Base-by-base conservation (phyloP, 805 yeast genomes). In the Kockiozyma suomiensis region DNA sequence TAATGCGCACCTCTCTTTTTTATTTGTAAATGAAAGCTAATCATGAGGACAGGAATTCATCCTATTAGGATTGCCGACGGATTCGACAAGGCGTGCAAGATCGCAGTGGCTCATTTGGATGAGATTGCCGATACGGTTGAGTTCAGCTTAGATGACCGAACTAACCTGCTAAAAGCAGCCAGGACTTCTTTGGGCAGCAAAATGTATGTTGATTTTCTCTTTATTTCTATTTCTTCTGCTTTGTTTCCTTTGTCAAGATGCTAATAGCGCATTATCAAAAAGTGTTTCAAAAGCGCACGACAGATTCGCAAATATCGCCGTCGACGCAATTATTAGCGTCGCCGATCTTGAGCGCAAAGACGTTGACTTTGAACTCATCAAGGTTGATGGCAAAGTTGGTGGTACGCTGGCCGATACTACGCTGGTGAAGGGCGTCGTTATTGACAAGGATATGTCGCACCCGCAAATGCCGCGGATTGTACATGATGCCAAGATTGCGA, bases 11-110 rank as follows among this genome's bases (percentile, higher is more conserved):
- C n/a, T n/a, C n/a, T n/a, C n/a, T n/a, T n/a, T n/a, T n/a, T n/a
- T n/a, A n/a, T n/a, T n/a, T n/a, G n/a, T n/a, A n/a, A n/a, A n/a
- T n/a, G n/a, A n/a, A n/a, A n/a, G n/a, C n/a, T n/a, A n/a, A n/a
- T n/a, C n/a, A n/a, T 21, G 4, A 46, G n/a, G 6, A n/a, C 26
- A 59, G 98, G 98, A 58, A 92, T 94, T 65, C 99, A 94, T 72
- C 99, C 99, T 49, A 90, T 94, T 68, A 87, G 93, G 72, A 85
- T 94, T 67, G 98, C 98, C 65, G 91, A 94, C 74, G 99, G 99
- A 12, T 96, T 88, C 70, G 98, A 94, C 70, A 96, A 88, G 73
- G 99, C 99, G 8, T 92, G 97, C 76, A 90, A 89, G 72, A 83
- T 93, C 62, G 97, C 99, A 25, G 83, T 89, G 57, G 80, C 74